phyloP scores from a whole-genome alignment of 129 eudicot genomes.

The Chrysanthemum lavandulifolium region DNA sequence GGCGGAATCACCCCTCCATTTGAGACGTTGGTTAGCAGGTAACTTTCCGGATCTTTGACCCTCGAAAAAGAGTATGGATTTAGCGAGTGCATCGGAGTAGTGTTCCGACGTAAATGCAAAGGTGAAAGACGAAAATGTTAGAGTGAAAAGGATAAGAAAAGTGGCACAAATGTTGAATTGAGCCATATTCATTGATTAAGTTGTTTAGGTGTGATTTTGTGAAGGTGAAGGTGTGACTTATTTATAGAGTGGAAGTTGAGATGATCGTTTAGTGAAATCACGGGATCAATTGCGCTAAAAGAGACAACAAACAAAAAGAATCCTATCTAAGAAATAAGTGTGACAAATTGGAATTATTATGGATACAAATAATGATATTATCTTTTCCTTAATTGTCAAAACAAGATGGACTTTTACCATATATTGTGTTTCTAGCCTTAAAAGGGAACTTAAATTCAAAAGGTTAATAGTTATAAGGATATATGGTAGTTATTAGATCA shows the following conservation, averaged over 20 bases:
- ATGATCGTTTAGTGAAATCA: constrained; percentile 41
- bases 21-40: constrained; percentile 64
- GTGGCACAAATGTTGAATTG: neutral
- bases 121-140: constrained; percentile 27
- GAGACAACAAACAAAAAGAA: constrained; percentile 26
- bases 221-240: constrained; percentile 13
- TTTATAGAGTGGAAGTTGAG: constrained; percentile 24
- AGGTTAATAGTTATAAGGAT: neutral
- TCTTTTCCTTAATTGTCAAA: neutral
- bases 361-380: neutral
- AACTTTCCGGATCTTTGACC: constrained; percentile 87
- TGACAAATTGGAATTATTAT: constrained; percentile 13
- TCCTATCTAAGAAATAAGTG: constrained; percentile 23
- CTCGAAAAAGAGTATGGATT: constrained; percentile 79
- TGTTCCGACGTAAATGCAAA: constrained; percentile 65
- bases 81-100: constrained; percentile 64
- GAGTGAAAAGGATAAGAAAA: constrained; percentile 22
- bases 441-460: neutral
- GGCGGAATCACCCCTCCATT: constrained; percentile 82
- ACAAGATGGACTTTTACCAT: no score
- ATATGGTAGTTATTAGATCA: neutral
- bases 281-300: constrained; percentile 65
- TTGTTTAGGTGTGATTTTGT: constrained; percentile 6
- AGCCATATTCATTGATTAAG: constrained; percentile 26
- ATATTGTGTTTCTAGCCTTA: neutral